These are phyloP conservation scores for Leccinum pellstonianum DNA, from an alignment of 768 basidiomycete genomes.

Conservation along the genomic window DNA sequence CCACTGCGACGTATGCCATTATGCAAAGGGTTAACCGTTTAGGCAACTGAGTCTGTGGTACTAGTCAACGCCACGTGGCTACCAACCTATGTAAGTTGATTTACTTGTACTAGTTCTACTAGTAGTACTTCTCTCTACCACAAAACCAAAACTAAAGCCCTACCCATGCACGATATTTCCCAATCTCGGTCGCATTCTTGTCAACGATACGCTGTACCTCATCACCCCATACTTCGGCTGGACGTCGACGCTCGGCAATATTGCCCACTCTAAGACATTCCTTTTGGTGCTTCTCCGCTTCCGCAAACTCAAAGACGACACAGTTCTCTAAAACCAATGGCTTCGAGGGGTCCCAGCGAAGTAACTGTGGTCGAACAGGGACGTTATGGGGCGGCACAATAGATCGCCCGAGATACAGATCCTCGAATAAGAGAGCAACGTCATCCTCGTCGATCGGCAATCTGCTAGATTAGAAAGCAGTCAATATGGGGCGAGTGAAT, in stretches of 20 bases:
- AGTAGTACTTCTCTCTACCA: too few relatives aligned
- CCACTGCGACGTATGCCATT: constrained; percentile 75
- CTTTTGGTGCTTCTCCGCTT: constrained; percentile 65
- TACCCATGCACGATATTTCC: constrained; percentile 54
- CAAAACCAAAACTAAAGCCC: constrained; percentile 10
- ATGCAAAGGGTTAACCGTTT: neutral
- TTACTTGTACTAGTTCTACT: too few relatives aligned
- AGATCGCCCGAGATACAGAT: constrained; percentile 77
- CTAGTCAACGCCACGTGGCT: constrained; percentile 4
- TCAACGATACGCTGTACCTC: constrained; percentile 59
- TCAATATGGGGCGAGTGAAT: neutral
- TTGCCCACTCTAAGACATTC: constrained; percentile 36
- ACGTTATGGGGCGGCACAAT: constrained; percentile 76
- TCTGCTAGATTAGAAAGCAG: constrained; percentile 44
- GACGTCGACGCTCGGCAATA: constrained; percentile 23
- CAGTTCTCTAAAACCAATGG: constrained; percentile 78
- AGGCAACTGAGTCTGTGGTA: neutral
- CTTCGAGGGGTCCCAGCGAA: constrained; percentile 73
- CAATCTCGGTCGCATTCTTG: constrained; percentile 58
- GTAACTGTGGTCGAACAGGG: constrained; percentile 67
- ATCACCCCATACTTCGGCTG: constrained; percentile 69
- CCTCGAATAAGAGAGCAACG: constrained; percentile 81
- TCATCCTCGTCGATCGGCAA: constrained; percentile 84
- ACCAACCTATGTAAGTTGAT: too few relatives aligned
- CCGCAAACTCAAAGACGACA: constrained; percentile 76